Evolutionary conservation across 257 asterid species (phyloP).

Genomic region (Sherardia arvensis): DNA sequence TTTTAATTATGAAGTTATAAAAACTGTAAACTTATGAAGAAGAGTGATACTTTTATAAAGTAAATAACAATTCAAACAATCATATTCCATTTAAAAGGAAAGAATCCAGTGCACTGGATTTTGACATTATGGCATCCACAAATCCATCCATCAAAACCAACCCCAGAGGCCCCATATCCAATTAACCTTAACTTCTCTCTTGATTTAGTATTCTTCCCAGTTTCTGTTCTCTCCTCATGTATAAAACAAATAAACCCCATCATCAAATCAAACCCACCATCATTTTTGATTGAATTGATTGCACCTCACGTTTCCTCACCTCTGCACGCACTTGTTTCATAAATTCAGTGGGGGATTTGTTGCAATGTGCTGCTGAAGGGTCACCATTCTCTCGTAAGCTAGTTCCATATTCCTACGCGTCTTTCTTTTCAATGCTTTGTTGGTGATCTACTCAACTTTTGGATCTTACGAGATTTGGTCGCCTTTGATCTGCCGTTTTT

Average conservation of each 20-base stretch:
- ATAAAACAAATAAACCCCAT: not conserved
- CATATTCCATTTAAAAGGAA: not conserved
- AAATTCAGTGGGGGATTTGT: not conserved
- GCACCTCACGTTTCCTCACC: conserved; percentile 8
- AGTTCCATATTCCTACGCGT: conserved; percentile 3
- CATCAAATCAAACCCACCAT: not conserved
- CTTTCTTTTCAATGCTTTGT: not conserved
- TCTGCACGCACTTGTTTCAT: not conserved
- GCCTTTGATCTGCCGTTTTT: not conserved
- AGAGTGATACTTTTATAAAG: too few species aligned
- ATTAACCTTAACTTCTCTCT: not conserved
- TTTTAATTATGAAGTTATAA: too few species aligned
- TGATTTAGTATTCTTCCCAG: not conserved
- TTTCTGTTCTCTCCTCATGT: not conserved
- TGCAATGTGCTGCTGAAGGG: conserved; percentile 11
- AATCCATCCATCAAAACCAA: not conserved
- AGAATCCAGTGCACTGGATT: not conserved
- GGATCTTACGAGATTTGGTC: not conserved
- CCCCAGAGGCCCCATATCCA: not conserved
- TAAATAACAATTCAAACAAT: too few species aligned
- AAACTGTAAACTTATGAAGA: too few species aligned
- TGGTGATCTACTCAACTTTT: not conserved
- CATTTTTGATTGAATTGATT: conserved; percentile 6
- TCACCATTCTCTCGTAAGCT: conserved; percentile 4
- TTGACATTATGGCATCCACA: not conserved